phyloP scores from a whole-genome alignment of 768 basidiomycete genomes.

The Nidularia sp. region DNA sequence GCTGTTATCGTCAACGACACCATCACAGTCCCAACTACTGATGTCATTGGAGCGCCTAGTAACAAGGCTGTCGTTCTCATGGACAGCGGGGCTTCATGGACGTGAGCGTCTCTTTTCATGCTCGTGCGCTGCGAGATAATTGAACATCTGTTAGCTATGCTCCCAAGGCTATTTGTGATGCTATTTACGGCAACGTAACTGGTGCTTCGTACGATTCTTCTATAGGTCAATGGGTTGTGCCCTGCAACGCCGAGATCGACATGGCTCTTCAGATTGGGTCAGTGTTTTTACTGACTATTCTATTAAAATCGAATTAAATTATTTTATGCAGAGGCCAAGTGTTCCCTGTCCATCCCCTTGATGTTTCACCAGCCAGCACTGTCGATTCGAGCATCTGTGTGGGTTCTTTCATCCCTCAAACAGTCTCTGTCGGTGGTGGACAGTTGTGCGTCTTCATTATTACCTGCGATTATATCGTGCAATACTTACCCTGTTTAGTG shows the following conservation, averaged over 20 bases:
- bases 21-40: conserved; percentile 47
- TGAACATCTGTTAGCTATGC: conserved; percentile 49
- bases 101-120: conserved; percentile 36
- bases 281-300: conserved; percentile 14
- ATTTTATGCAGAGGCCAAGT: conserved; percentile 51
- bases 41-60: conserved; percentile 52
- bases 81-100: conserved; percentile 81
- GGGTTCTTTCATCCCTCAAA: conserved; percentile 72
- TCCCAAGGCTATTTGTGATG: conserved; percentile 55
- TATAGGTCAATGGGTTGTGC: conserved; percentile 65
- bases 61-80: conserved; percentile 73
- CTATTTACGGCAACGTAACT: conserved; percentile 64
- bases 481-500: conserved; percentile 36
- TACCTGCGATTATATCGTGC: neutral
- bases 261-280: conserved; percentile 79
- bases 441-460: conserved; percentile 51
- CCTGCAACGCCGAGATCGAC: conserved; percentile 71
- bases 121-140: neutral
- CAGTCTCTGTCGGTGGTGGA: conserved; percentile 50
- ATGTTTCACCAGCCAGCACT: conserved; percentile 51
- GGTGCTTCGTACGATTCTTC: conserved; percentile 55
- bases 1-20: conserved; percentile 59
- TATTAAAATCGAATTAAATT: neutral
- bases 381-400: conserved; percentile 50
- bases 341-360: conserved; percentile 78